phyloP scores from a whole-genome alignment of 345 rosid genomes.

The Hibiscus trionum region DNA sequence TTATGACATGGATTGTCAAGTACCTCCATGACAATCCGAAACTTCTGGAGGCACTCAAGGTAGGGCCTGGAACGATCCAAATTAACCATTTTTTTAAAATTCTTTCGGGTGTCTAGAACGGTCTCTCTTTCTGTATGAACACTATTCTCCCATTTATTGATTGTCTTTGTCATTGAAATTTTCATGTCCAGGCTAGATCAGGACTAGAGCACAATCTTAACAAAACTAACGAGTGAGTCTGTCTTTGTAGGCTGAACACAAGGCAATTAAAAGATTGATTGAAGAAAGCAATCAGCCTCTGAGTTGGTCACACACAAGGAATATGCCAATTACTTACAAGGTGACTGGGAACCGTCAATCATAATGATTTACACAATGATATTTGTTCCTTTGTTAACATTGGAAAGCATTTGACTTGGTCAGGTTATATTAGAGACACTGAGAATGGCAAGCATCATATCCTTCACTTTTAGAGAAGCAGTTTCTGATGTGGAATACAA shows the following conservation, averaged over 20 bases:
- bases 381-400: neutral
- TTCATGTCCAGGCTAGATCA: neutral
- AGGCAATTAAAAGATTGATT: constrained; percentile 27
- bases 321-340: constrained; percentile 48
- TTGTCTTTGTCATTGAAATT: constrained; percentile 10
- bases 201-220: constrained; percentile 2
- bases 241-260: constrained; percentile 46
- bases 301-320: constrained; percentile 56
- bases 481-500: constrained; percentile 67
- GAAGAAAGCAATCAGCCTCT: constrained; percentile 24
- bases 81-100: neutral
- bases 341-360: constrained; percentile 15
- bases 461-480: constrained; percentile 71
- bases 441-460: constrained; percentile 70
- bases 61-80: constrained; percentile 15
- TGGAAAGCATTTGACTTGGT: neutral
- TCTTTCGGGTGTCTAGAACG: constrained; percentile 7
- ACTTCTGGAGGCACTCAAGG: constrained; percentile 70
- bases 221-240: neutral
- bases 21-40: constrained; percentile 64
- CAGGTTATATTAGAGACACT: constrained; percentile 66
- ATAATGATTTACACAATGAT: constrained; percentile 1
- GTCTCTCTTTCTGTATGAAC: neutral
- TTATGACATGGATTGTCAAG: constrained; percentile 75
- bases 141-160: neutral